A percentile compares a stretch with the other conserved stretches of the same genome.
These are phyloP conservation scores for Boletus subcaerulescens DNA, from an alignment of 768 basidiomycete species.

Conservation along the genomic window DNA sequence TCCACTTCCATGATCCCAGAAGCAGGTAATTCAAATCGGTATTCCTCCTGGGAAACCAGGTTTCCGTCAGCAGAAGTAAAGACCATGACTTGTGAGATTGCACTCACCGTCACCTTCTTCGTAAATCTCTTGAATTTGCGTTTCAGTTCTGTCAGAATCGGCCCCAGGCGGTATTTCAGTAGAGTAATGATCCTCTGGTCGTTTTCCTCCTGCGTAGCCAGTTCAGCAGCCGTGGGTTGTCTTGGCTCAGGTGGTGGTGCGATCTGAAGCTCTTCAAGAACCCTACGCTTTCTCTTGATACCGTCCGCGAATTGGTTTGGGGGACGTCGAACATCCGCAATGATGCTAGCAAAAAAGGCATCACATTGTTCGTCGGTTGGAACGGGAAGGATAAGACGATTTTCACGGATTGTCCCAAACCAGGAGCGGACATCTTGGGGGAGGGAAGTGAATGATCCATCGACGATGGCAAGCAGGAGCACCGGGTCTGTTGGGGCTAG, in stretches of 20 bases:
- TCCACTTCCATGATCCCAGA: conserved; percentile 29
- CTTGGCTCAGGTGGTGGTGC: conserved; percentile 90
- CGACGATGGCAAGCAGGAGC: conserved; percentile 86
- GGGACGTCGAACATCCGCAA: conserved; percentile 67
- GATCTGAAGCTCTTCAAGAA: conserved; percentile 81
- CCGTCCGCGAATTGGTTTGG: conserved; percentile 92
- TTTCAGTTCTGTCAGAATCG: conserved; percentile 84
- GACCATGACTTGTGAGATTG: not conserved
- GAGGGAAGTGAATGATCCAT: conserved; percentile 65
- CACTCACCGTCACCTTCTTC: conserved; percentile 69
- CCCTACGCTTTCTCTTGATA: conserved; percentile 73
- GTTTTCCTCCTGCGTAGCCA: conserved; percentile 77
- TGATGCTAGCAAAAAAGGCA: conserved; percentile 72
- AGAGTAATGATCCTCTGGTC: conserved; percentile 77
- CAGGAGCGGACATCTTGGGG: conserved; percentile 83
- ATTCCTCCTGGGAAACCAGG: conserved; percentile 62
- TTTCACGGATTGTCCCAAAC: conserved; percentile 81
- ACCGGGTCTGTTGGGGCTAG: conserved; percentile 90
- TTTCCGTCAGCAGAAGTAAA: conserved; percentile 10
- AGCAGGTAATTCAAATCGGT: conserved; percentile 47
- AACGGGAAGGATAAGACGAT: conserved; percentile 58
- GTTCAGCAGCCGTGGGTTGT: conserved; percentile 75
- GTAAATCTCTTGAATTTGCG: conserved; percentile 90
- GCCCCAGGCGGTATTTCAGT: conserved; percentile 87
- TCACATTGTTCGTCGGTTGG: conserved; percentile 58